Base-by-base conservation (phyloP, 805 yeast species). In the Debaryomyces tyrocola region DNA sequence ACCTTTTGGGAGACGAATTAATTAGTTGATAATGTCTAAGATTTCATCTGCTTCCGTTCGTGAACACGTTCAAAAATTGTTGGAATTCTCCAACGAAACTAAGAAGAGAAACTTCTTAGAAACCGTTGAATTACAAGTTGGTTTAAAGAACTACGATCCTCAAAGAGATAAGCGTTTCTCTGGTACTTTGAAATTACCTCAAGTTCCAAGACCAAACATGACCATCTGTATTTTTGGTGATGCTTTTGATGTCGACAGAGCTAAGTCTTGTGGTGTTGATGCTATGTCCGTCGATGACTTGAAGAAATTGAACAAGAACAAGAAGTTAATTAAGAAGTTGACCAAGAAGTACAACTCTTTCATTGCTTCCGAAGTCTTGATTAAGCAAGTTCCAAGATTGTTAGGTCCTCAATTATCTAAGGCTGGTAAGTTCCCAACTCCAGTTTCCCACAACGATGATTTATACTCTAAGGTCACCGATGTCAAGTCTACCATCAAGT, bases 91-190 rank as follows among this genome's bases (percentile, higher is more conserved):
- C 67, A 83, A 73, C 75, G 94, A 87, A 78, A 86, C 92, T 81
- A 94, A 94, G 89, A 92, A 94, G 97, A 91, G 99, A 87, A 94
- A 94, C 96, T 94, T 94, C 83, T 87, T 92, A 80, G 99, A 94
- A 87, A 92, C 99, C 78, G 91, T 94, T 70, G 99, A 94, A 83
- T 84, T 94, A 75, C 99, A 94, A 83, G 96, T 94, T 73, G 99
- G 99, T 79, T 85, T 94, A 69, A 94, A 94, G 91, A 94, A 94
- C 96, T 94, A 94, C 81, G 99, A 94, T 78, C 98, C 99, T 74
- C 99, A 94, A 84, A 91, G 99, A 89, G 99, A 94, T 82, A 94
- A 94, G 91, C 98, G 99, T 90, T 94, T 94, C 97, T 92, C 98
- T 75, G 99, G 99, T 82, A 73, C 98, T 73, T 85, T 94, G 81